phyloP scores from a whole-genome alignment of 306 rosid genomes.

The Acacia melanoxylon region DNA sequence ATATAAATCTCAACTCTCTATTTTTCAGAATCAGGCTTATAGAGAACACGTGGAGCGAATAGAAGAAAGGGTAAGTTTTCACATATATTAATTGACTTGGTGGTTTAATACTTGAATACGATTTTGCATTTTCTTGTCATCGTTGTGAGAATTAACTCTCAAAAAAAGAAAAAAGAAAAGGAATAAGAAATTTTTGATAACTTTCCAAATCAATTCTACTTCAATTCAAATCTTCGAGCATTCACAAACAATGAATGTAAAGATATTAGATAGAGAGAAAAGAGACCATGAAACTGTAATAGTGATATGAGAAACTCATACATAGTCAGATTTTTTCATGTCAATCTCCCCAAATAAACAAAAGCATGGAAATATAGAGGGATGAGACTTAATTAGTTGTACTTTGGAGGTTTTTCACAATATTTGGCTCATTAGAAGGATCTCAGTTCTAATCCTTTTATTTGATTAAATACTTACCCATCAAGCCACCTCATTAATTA shows the following conservation, averaged over 20 bases:
- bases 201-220: background rate
- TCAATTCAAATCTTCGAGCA: background rate
- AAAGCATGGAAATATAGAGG: background rate
- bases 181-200: too few species aligned
- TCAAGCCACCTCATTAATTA: background rate
- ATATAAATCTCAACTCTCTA: background rate
- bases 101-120: background rate
- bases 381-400: background rate
- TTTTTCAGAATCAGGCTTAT: constrained; percentile 68
- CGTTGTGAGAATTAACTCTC: background rate
- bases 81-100: background rate
- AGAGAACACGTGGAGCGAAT: constrained; percentile 63
- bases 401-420: background rate
- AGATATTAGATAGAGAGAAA: background rate
- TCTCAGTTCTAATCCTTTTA: too few species aligned
- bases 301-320: background rate
- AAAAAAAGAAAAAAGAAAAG: too few species aligned
- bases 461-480: background rate
- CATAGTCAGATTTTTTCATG: background rate
- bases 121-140: background rate
- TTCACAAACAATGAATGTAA: background rate
- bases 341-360: background rate
- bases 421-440: background rate
- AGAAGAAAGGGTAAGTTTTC: constrained; percentile 59
- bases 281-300: too few species aligned